A percentile compares a stretch with the other conserved stretches of the same genome.
Evolutionary conservation across 176 grass and related monocot species (phyloP).

Genomic region (Oryza glaberrima): DNA sequence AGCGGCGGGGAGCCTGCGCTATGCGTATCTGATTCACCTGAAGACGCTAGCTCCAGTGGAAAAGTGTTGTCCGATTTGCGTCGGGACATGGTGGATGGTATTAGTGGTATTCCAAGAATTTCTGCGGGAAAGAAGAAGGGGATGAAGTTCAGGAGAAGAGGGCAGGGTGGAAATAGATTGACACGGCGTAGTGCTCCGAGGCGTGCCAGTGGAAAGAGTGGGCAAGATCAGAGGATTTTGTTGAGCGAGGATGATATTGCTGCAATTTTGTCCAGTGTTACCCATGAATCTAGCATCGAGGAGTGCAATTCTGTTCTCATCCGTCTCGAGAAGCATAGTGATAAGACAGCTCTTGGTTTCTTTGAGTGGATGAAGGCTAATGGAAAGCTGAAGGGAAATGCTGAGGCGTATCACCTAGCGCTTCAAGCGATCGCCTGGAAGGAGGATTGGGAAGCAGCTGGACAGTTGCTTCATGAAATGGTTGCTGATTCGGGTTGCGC

Average conservation of each 20-base stretch:
- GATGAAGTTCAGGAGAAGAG: slow-evolving; percentile 48
- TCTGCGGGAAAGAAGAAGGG: slow-evolving; percentile 32
- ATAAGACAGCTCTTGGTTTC: slow-evolving; percentile 61
- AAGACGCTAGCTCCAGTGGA: slow-evolving; percentile 2
- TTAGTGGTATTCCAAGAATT: neutral
- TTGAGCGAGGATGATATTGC: slow-evolving; percentile 28
- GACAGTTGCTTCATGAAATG: slow-evolving; percentile 72
- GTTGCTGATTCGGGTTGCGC: slow-evolving; percentile 51
- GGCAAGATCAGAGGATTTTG: slow-evolving; percentile 1
- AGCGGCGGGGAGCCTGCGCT: slow-evolving; percentile 14
- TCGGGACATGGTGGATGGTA: slow-evolving; percentile 10
- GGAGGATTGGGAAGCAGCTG: slow-evolving; percentile 78
- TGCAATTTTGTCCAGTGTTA: slow-evolving; percentile 45
- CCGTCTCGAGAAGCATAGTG: slow-evolving; percentile 69
- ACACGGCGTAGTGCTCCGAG: slow-evolving; percentile 23
- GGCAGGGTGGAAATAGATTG: slow-evolving; percentile 46
- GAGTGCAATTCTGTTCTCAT: slow-evolving; percentile 75
- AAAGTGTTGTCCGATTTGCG: neutral
- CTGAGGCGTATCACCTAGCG: slow-evolving; percentile 73
- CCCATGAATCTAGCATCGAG: slow-evolving; percentile 52
- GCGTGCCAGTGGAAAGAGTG: slow-evolving; percentile 29
- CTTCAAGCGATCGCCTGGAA: slow-evolving; percentile 80
- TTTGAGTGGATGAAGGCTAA: slow-evolving; percentile 85
- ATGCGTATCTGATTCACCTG: slow-evolving; percentile 38
- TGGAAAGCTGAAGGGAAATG: slow-evolving; percentile 68